A percentile compares a stretch with the other conserved stretches of the same genome.
Evolutionary conservation across 1,139 yeast genomes (phyloP).

Genomic region (Saccharomycopsis hybrid): DNA sequence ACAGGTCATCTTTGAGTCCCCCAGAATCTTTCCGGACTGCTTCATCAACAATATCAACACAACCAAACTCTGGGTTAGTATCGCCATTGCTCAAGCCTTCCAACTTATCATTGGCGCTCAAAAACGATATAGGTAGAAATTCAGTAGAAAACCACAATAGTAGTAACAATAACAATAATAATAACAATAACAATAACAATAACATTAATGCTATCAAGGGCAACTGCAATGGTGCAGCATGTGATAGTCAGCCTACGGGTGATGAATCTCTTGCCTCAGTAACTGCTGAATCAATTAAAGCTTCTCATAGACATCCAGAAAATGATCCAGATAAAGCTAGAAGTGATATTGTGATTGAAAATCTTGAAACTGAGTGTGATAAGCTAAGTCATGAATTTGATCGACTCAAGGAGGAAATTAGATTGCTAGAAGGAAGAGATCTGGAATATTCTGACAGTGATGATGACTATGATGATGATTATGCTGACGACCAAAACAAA

Average conservation of each 20-base stretch:
- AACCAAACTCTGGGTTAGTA: not conserved
- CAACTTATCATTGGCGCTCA: slow-evolving; percentile 9
- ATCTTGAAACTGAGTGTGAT: slow-evolving; percentile 11
- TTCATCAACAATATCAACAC: slow-evolving; percentile 4
- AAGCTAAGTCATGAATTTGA: slow-evolving; percentile 4
- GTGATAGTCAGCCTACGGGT: too few species aligned
- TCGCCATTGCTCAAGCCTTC: not conserved
- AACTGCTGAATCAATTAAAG: too few species aligned
- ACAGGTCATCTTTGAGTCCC: slow-evolving; percentile 14
- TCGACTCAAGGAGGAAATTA: slow-evolving; percentile 6
- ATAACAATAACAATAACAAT: too few species aligned
- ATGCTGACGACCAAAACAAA: slow-evolving; percentile 26
- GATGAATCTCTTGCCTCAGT: too few species aligned
- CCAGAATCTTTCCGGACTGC: slow-evolving; percentile 18
- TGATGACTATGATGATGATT: slow-evolving; percentile 14
- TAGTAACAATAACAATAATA: too few species aligned
- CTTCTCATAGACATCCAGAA: too few species aligned
- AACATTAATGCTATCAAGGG: too few species aligned
- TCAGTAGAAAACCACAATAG: too few species aligned
- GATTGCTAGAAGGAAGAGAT: not conserved
- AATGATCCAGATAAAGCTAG: not conserved
- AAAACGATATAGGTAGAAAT: not conserved
- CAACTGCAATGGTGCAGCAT: too few species aligned
- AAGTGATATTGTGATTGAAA: slow-evolving; percentile 13
- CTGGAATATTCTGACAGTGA: slow-evolving; percentile 9